Base-by-base conservation (phyloP, 805 yeast genomes). In the Hanseniaspora pseudoguilliermondii region DNA sequence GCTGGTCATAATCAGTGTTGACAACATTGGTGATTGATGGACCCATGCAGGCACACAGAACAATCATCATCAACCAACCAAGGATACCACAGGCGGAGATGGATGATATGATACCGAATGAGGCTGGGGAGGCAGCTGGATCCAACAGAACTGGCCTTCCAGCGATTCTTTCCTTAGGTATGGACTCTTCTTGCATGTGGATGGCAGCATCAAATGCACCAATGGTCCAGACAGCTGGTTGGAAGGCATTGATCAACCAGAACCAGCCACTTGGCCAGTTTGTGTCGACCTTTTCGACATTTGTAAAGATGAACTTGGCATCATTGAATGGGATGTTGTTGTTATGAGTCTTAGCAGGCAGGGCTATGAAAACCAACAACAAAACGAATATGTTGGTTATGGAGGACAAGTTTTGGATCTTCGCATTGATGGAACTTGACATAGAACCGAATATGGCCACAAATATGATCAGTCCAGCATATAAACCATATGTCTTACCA, bases 221-320 rank as follows among this genome's bases (percentile, higher is more conserved):
- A 66, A 83, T 81, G 21, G 87, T 82, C 90, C 91, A 84, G 59
- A 83, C 77, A 2, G 82, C 80, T 0, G 87, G 81, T 77, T 80
- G 75, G 75, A 81, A 77, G 13, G 77, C 71, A 54, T 66, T 69
- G 61, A 80, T 70, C 54, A 75, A 64, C 60, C 72, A 63, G 71
- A 79, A 73, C 81, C 83, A 80, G 35, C 85, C 85, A 40, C 65
- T 67, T 11, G 81, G 74, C 81, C 85, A 82, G 32, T 72, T 74
- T 32, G 79, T 69, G 21, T 79, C 71, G 49, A 64, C 65, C 63
- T 79, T 80, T 34, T 75, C 70, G 52, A 75, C 71, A 48, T 74
- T 65, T 16, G 80, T 79, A 63, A 82, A 82, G 42, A 82, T 81
- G 64, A 71, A 81, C 13, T 67, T 60, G n/a, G 77, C 82, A 43